A percentile compares a stretch with the other conserved stretches of the same genome.
Evolutionary conservation across 306 rosid genomes (phyloP).

Genomic region (Neltuma alba): DNA sequence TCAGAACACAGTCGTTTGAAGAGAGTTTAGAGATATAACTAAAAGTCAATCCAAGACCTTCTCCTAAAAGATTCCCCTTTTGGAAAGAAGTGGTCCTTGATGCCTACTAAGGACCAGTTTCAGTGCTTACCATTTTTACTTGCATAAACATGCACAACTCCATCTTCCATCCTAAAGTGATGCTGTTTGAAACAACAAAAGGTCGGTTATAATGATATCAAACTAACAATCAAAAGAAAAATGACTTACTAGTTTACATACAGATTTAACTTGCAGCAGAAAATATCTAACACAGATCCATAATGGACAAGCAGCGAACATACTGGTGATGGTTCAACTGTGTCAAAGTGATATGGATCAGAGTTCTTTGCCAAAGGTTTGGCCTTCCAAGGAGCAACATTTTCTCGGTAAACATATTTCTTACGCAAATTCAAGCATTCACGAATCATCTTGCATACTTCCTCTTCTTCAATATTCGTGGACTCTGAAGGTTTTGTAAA

Average conservation of each 20-base stretch:
- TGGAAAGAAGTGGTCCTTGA: not conserved
- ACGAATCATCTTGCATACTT: conserved; percentile 51
- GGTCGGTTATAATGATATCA: conserved; percentile 29
- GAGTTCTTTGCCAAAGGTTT: conserved; percentile 38
- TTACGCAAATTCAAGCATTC: conserved; percentile 56
- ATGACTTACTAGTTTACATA: conserved; percentile 10
- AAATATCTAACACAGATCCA: conserved; percentile 30
- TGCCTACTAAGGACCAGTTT: not conserved
- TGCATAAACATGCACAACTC: conserved; percentile 69
- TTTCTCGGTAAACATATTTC: conserved; percentile 54
- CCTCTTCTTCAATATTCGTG: conserved; percentile 50
- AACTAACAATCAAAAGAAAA: conserved; percentile 28
- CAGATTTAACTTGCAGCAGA: conserved; percentile 26
- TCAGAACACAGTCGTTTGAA: not conserved
- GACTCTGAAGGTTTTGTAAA: conserved; percentile 40
- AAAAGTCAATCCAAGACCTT: not conserved
- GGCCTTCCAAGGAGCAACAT: conserved; percentile 45
- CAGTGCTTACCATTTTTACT: conserved; percentile 61
- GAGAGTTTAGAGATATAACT: not conserved
- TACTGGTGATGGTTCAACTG: conserved; percentile 50
- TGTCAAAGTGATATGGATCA: conserved; percentile 54
- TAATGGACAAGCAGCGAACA: conserved; percentile 34
- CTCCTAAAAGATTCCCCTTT: not conserved
- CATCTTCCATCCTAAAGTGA: conserved; percentile 71
- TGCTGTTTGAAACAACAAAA: conserved; percentile 57